Evolutionary conservation across 148 eudicot species (phyloP).

Genomic region (Vaccinium darrowii): DNA sequence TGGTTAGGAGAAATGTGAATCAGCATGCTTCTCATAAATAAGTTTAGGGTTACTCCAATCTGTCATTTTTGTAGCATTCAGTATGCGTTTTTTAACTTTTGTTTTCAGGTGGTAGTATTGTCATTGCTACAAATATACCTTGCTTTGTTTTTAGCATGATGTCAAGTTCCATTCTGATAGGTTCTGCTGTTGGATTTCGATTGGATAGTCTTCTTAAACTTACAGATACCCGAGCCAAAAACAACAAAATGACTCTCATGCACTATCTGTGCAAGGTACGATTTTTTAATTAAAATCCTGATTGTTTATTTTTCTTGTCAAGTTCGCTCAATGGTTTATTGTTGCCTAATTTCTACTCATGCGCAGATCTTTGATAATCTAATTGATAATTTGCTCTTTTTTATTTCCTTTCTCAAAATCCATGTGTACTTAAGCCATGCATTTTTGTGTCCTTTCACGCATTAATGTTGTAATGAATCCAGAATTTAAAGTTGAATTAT

Average conservation of each 20-base stretch:
- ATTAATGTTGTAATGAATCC: background rate
- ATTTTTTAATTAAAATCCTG: background rate
- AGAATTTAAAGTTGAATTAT: background rate
- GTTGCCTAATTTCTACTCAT: background rate
- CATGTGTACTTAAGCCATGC: background rate
- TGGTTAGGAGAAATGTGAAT: background rate
- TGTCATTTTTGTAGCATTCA: background rate
- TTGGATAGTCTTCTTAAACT: conserved; percentile 68
- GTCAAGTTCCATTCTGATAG: conserved; percentile 24
- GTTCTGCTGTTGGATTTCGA: conserved; percentile 76
- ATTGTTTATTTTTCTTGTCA: background rate
- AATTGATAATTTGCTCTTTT: background rate
- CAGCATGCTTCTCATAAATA: background rate
- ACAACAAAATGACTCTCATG: conserved; percentile 68
- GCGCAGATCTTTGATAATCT: background rate
- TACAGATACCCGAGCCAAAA: conserved; percentile 60
- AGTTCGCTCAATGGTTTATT: conserved; percentile 2
- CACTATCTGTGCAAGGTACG: conserved; percentile 67
- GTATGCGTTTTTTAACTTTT: background rate
- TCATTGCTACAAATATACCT: background rate
- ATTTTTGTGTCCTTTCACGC: background rate
- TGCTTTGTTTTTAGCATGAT: background rate
- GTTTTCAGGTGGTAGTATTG: background rate
- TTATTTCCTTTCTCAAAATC: background rate
- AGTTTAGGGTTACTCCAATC: background rate